phyloP scores from a whole-genome alignment of 2,329 filamentous ascomycete species.

The Fusarium cyanostomum region DNA sequence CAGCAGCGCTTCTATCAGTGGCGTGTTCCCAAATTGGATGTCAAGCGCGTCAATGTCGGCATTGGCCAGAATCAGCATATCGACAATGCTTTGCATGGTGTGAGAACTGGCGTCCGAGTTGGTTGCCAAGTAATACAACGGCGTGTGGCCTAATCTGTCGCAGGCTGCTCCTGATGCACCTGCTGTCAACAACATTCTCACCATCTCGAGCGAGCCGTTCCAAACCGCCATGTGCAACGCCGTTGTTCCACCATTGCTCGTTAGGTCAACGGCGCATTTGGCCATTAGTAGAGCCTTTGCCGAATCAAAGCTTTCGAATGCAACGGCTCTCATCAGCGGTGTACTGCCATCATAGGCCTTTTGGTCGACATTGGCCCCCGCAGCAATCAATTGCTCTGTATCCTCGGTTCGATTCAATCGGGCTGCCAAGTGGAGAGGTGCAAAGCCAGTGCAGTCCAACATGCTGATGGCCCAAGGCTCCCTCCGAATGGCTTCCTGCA shows the following conservation, averaged over 20 bases:
- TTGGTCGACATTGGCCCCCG: conserved; percentile 14
- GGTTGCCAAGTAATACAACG: neutral
- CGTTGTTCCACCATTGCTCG: rapidly evolving
- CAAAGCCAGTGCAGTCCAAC: neutral
- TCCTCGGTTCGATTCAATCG: rapidly evolving
- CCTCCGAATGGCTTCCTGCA: neutral
- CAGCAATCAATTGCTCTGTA: conserved; percentile 9
- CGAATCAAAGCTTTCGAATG: rapidly evolving
- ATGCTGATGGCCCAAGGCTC: conserved; percentile 18
- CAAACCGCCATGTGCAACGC: neutral
- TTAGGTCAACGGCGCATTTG: neutral
- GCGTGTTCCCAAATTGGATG: rapidly evolving
- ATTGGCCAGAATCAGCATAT: neutral
- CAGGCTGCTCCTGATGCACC: conserved; percentile 9
- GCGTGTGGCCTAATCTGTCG: rapidly evolving
- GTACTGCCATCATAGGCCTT: rapidly evolving
- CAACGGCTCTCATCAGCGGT: neutral
- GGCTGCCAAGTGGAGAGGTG: neutral
- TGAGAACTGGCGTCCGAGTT: rapidly evolving
- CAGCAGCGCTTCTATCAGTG: rapidly evolving
- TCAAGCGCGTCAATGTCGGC: neutral
- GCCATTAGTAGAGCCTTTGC: conserved; percentile 5
- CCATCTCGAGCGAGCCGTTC: rapidly evolving
- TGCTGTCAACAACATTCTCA: neutral
- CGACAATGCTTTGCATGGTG: neutral